Evolutionary conservation across 2,329 filamentous ascomycete species (phyloP).

Genomic region (Diplodia mutila): DNA sequence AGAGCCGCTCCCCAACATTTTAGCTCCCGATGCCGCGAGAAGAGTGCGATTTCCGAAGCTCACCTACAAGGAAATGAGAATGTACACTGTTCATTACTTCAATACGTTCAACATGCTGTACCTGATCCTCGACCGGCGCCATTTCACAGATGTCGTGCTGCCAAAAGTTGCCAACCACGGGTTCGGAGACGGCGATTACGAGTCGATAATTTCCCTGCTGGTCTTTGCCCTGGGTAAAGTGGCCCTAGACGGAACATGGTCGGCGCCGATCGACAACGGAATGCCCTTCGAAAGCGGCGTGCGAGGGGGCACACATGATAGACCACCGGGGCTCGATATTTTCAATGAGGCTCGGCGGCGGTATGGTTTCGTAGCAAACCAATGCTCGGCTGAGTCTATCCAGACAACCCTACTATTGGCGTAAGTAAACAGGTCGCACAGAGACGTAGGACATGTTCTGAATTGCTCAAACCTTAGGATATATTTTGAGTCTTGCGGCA

Average conservation of each 20-base stretch:
- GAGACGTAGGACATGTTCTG: background rate
- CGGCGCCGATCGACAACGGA: slow-evolving; percentile 51
- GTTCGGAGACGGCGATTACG: slow-evolving; percentile 54
- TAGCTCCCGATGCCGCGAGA: background rate
- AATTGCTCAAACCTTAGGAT: slow-evolving; percentile 33
- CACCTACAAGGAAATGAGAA: slow-evolving; percentile 25
- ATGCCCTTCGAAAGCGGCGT: slow-evolving; percentile 51
- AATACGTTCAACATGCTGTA: slow-evolving; percentile 27
- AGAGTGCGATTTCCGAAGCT: slow-evolving; percentile 22
- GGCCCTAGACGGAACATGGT: slow-evolving; percentile 57
- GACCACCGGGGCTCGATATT: slow-evolving; percentile 61
- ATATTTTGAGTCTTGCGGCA: slow-evolving; percentile 59
- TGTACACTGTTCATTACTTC: slow-evolving; percentile 25
- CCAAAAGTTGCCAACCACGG: slow-evolving; percentile 49
- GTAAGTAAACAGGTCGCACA: slow-evolving; percentile 41
- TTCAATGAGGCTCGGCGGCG: slow-evolving; percentile 66
- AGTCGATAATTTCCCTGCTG: slow-evolving; percentile 59
- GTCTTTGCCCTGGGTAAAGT: slow-evolving; percentile 64
- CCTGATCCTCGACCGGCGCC: slow-evolving; percentile 24
- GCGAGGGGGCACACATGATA: slow-evolving; percentile 54
- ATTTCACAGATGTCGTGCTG: slow-evolving; percentile 19
- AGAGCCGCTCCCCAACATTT: background rate
- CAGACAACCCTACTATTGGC: slow-evolving; percentile 62
- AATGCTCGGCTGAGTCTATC: slow-evolving; percentile 62
- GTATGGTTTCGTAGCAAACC: slow-evolving; percentile 61